Percentiles rank a stretch among this genome's conserved stretches.
Evolutionary conservation across 2,329 filamentous ascomycete species (phyloP).

Genomic region (Colletotrichum sp.): DNA sequence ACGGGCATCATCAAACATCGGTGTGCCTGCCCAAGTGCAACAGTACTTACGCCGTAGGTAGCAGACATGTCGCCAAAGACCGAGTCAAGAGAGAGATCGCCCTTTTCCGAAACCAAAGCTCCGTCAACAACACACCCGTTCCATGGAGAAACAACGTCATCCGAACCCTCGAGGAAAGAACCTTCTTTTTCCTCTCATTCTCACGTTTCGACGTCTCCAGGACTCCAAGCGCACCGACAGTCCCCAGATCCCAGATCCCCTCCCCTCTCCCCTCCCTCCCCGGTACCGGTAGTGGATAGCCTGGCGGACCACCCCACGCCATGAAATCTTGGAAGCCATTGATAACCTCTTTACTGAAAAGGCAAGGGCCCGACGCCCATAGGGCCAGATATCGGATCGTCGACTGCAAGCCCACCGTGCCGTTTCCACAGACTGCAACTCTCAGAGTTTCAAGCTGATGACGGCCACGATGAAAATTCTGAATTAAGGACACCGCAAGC

Average conservation of each 20-base stretch:
- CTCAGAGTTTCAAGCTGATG: slow-evolving; percentile 7
- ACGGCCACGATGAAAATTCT: neutral
- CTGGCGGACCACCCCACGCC: neutral
- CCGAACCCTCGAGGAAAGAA: neutral
- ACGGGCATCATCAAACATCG: neutral
- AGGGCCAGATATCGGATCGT: neutral
- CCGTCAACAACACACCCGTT: neutral
- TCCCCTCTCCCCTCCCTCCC: neutral
- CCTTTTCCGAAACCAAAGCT: neutral
- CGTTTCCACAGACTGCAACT: slow-evolving; percentile 10
- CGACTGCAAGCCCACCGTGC: neutral
- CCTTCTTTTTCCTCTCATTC: neutral
- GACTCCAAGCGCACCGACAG: neutral
- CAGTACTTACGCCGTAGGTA: neutral
- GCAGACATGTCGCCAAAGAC: neutral
- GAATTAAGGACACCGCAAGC: neutral
- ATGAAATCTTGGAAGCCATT: slow-evolving; percentile 2
- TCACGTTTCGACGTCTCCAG: neutral
- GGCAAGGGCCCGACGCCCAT: neutral
- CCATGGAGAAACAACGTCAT: slow-evolving; percentile 14
- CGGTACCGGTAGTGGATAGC: neutral
- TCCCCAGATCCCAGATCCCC: neutral
- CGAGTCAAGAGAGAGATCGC: neutral
- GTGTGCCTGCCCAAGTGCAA: neutral
- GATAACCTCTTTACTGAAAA: neutral